Evolutionary conservation across 2,329 filamentous ascomycete species (phyloP).

Genomic region (Hortaea werneckii): DNA sequence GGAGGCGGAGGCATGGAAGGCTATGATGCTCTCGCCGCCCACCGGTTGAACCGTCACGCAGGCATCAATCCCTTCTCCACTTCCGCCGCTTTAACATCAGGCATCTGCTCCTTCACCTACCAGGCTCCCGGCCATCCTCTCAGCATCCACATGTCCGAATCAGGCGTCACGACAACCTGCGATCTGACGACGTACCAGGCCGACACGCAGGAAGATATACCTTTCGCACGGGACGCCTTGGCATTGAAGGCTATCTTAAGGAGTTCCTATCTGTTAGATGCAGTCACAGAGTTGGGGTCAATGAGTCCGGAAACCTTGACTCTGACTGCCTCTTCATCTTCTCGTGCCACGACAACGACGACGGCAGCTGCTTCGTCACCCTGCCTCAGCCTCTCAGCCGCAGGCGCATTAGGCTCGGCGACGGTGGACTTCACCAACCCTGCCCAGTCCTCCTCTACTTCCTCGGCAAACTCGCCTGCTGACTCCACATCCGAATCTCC

Average conservation of each 20-base stretch:
- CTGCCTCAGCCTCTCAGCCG: conserved; percentile 58
- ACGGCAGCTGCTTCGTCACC: no score
- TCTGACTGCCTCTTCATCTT: conserved; percentile 36
- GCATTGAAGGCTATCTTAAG: conserved; percentile 94
- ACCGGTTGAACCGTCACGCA: conserved; percentile 27
- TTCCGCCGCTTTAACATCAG: conserved; percentile 70
- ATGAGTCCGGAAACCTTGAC: conserved; percentile 52
- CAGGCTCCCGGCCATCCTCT: conserved; percentile 64
- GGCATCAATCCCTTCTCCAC: conserved; percentile 66
- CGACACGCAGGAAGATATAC: conserved; percentile 58
- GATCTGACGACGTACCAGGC: conserved; percentile 70
- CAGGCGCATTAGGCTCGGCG: conserved; percentile 49
- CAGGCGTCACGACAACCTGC: conserved; percentile 78
- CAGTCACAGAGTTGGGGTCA: conserved; percentile 55
- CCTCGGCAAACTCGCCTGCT: no score
- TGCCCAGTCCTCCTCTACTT: conserved; percentile 16
- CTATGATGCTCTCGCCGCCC: conserved; percentile 29
- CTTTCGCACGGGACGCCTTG: conserved; percentile 70
- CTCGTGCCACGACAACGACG: conserved; percentile 2
- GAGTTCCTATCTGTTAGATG: conserved; percentile 60
- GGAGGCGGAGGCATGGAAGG: no score
- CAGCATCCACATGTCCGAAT: conserved; percentile 75
- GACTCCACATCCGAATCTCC: no score
- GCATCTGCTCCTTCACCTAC: conserved; percentile 78
- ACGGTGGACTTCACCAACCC: conserved; percentile 46